Percentiles rank a stretch among this genome's conserved stretches.
Conservation (phyloP, 2,329 filamentous ascomycete genomes). For the Talaromyces sp. region DNA sequence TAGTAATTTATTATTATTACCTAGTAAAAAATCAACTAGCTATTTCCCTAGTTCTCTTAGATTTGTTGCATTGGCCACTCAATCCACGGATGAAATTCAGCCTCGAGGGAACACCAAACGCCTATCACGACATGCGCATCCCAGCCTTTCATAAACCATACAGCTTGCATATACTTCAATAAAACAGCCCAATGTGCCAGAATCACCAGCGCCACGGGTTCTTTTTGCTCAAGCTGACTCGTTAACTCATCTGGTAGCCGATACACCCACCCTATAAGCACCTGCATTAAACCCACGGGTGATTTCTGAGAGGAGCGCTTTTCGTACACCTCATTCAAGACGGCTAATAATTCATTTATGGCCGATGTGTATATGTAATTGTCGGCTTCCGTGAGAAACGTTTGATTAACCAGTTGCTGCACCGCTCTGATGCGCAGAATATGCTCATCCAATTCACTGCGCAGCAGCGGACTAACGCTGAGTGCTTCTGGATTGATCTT, state of each 20-base stretch:
- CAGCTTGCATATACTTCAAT: slow-evolving; percentile 25
- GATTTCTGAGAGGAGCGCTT: not conserved
- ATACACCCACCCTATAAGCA: slow-evolving; percentile 4
- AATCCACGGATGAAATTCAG: slow-evolving; percentile 12
- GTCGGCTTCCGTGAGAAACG: not conserved
- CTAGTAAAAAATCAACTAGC: not conserved
- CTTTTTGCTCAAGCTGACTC: slow-evolving; percentile 21
- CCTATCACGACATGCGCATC: slow-evolving; percentile 28
- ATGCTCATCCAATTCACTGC: not conserved
- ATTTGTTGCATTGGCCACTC: not conserved
- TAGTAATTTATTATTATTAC: not conserved
- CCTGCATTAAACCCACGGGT: not conserved
- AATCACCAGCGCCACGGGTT: slow-evolving; percentile 23
- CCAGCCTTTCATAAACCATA: slow-evolving; percentile 33
- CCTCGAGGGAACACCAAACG: slow-evolving; percentile 16
- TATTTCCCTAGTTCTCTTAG: not conserved
- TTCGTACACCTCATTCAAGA: not conserved
- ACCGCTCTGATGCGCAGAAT: not conserved
- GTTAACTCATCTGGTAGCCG: not conserved
- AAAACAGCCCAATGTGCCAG: slow-evolving; percentile 29
- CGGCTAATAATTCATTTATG: not conserved
- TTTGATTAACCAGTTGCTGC: not conserved
- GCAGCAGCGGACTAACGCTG: not conserved
- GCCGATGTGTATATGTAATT: not conserved
- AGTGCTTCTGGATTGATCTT: not conserved